Evolutionary conservation across 2,329 filamentous ascomycete species (phyloP).

Genomic region (Lanzia echinophila): DNA sequence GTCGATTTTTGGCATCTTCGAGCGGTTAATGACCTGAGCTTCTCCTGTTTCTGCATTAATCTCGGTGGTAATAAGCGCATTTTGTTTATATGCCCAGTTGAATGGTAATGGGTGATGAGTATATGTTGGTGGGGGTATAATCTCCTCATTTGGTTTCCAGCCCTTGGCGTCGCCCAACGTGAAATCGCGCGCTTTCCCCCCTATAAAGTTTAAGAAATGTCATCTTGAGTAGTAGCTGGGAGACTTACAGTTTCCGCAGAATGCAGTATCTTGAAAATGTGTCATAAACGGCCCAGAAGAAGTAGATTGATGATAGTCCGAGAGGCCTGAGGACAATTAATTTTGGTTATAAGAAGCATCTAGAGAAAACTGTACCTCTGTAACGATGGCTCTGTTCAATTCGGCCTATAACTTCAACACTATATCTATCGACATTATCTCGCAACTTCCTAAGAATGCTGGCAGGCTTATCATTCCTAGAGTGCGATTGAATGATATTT

Average conservation of each 20-base stretch:
- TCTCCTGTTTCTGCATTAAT: constrained; percentile 30
- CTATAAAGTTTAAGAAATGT: constrained; percentile 32
- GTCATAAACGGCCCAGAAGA: constrained; percentile 61
- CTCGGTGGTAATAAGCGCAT: constrained; percentile 53
- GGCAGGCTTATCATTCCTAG: constrained; percentile 46
- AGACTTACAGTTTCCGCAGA: constrained; percentile 61
- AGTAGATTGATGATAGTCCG: constrained; percentile 80
- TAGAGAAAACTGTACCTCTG: constrained; percentile 44
- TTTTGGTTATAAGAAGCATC: not conserved
- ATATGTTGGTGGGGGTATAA: constrained; percentile 75
- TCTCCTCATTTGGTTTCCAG: constrained; percentile 53
- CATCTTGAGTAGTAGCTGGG: not conserved
- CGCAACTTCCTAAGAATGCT: constrained; percentile 56
- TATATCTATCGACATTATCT: constrained; percentile 63
- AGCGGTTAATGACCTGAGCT: constrained; percentile 24
- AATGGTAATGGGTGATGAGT: constrained; percentile 69
- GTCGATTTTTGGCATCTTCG: constrained; percentile 16
- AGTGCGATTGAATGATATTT: constrained; percentile 35
- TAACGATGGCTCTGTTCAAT: constrained; percentile 82
- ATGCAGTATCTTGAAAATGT: constrained; percentile 62
- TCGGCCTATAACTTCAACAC: constrained; percentile 62
- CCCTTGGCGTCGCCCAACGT: constrained; percentile 58
- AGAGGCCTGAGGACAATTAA: constrained; percentile 46
- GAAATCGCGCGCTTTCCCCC: constrained; percentile 56
- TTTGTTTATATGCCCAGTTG: constrained; percentile 78